Base-by-base conservation (phyloP, 352 stramenopile genomes). In the Phytophthora pluvialis region DNA sequence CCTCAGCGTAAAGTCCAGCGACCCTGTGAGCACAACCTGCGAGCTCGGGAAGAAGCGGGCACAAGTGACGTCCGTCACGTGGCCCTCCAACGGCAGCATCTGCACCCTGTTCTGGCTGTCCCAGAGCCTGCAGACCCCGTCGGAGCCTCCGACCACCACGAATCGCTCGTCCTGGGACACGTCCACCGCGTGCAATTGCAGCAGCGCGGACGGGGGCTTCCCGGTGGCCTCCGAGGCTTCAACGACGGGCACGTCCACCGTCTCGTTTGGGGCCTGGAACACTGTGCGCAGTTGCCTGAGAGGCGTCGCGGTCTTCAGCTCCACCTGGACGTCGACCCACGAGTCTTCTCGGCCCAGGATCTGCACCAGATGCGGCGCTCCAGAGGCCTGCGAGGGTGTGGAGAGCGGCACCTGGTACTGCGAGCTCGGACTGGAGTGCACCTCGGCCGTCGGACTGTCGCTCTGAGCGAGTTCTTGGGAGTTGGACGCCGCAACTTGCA, bases 1-100 rank as follows among this genome's bases (percentile, higher is more conserved):
- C 16, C 81, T 77, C 38, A 94, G 62, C 40, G 77, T 89, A 31
- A 91, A 87, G 67, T 94, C 85, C 31, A 91, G 39, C n/a, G 82
- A 89, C 0, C 75, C 81, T 0, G 85, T 90, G 2, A 94, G 76
- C 39, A 89, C 45, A 18, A 94, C 85, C 42, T 87, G 76, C 13
- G 80, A 74, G 64, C 85, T 94, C 0, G 85, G 85, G 33, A 91
- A 93, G 63, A 94, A 94, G 15, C 53, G 67, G 12, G 69, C 63
- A 51, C 68, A 55, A 0, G 81, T 91, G 26, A 94, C 80, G 42
- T 94, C 85, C 11, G 78, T 40, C 35, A 90, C 43, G 52, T 94
- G 85, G 8, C 85, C 85, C 8, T 57, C 46, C 8, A 91, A 67
- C 4, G 68, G 72, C 35, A 70, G 38, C 48, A 74, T 73, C 26